Conservation (phyloP, 371 early-diverging fungal genomes). For the Massospora cicadina region DNA sequence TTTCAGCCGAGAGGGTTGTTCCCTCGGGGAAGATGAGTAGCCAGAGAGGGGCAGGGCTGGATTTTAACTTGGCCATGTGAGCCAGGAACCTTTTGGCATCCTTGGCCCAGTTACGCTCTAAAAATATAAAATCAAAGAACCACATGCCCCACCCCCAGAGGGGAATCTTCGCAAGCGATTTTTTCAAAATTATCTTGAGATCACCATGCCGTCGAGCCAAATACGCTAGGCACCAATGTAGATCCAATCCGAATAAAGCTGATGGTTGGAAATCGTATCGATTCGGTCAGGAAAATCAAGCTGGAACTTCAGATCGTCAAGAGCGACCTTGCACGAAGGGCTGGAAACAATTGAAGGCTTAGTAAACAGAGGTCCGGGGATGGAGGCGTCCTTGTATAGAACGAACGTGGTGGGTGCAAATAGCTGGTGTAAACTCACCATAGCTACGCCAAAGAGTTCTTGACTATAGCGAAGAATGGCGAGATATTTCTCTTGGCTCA, state of each 20-base stretch:
- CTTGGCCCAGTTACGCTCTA: conserved; percentile 56
- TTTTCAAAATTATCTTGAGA: conserved; percentile 70
- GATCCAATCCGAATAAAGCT: conserved; percentile 83
- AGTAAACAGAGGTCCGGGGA: conserved; percentile 16
- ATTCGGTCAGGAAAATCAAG: conserved; percentile 25
- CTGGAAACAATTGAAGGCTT: conserved; percentile 10
- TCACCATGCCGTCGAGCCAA: conserved; percentile 44
- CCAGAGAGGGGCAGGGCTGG: conserved; percentile 44
- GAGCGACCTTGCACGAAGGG: conserved; percentile 9
- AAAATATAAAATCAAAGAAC: conserved; percentile 69
- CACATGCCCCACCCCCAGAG: conserved; percentile 81
- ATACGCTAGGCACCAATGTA: conserved; percentile 65
- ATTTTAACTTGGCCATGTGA: conserved; percentile 17
- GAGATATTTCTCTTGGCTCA: neutral
- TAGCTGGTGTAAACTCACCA: conserved; percentile 36
- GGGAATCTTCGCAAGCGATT: conserved; percentile 52
- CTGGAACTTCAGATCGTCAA: conserved; percentile 10
- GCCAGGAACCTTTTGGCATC: conserved; percentile 39
- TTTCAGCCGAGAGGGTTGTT: conserved; percentile 40
- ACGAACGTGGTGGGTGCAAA: conserved; percentile 43
- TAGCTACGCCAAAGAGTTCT: conserved; percentile 35
- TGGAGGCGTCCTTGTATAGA: conserved; percentile 30
- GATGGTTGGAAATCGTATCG: conserved; percentile 59
- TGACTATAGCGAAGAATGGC: conserved; percentile 11
- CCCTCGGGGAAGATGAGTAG: conserved; percentile 86